Conservation (phyloP, 2,329 filamentous ascomycete species). For the Alternaria ethzedia region DNA sequence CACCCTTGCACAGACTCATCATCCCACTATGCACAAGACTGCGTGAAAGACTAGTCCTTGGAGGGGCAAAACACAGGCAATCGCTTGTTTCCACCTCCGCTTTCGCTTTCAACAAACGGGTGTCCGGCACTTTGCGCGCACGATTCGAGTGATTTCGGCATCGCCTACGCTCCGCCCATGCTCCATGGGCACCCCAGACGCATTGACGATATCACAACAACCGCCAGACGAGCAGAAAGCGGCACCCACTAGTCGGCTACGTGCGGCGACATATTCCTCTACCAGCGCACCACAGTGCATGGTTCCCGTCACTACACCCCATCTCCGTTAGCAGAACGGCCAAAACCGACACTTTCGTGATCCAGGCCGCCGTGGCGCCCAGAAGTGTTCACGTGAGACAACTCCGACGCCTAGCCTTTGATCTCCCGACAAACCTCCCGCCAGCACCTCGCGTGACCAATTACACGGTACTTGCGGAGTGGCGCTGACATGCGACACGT, state of each 20-base stretch:
- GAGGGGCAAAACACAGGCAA: background rate
- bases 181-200: background rate
- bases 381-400: conserved; percentile 5
- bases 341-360: background rate
- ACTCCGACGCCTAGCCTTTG: background rate
- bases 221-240: background rate
- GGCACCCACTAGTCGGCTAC: background rate
- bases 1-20: background rate
- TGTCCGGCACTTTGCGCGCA: background rate
- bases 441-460: conserved; percentile 2
- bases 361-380: conserved; percentile 1
- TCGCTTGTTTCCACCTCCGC: background rate
- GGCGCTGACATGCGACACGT: background rate
- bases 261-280: background rate
- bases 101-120: background rate
- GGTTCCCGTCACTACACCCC: background rate
- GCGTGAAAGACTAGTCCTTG: background rate
- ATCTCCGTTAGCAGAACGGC: background rate
- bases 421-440: conserved; percentile 20
- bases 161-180: background rate
- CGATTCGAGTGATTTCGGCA: background rate
- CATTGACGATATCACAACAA: background rate
- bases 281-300: background rate
- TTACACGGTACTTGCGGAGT: conserved; percentile 1
- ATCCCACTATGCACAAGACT: background rate